Conservation (phyloP, 257 asterid genomes). For the Cruciata laevipes region DNA sequence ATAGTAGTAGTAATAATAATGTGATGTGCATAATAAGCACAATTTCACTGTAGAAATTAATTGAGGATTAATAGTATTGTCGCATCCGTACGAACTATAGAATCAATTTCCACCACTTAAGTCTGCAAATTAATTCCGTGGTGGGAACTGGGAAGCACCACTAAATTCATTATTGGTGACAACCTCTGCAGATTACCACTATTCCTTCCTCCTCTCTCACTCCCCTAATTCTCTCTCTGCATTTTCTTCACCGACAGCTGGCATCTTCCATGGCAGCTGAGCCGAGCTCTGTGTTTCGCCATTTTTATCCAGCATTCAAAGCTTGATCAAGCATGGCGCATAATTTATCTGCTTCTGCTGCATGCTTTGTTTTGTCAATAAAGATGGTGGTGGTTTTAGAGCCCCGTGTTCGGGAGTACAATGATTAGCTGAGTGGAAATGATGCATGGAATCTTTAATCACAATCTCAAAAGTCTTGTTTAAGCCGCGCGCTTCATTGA, state of each 20-base stretch:
- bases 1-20: no score
- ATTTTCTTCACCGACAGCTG: neutral
- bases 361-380: neutral
- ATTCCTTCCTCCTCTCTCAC: neutral
- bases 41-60: no score
- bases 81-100: neutral
- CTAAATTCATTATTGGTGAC: neutral
- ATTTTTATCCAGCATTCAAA: no score
- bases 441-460: conserved; percentile 16
- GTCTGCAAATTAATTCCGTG: neutral
- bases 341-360: no score
- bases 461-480: conserved; percentile 7
- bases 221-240: neutral
- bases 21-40: no score
- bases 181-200: neutral
- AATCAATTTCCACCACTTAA: neutral
- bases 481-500: conserved; percentile 21
- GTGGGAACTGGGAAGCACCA: neutral
- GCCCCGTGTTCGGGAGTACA: conserved; percentile 30
- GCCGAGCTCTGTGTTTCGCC: neutral
- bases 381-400: neutral
- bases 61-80: neutral
- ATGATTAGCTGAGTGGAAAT: conserved; percentile 18
- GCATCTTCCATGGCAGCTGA: neutral
- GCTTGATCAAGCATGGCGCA: no score